These are phyloP conservation scores for Aspergillus piperis DNA, from an alignment of 2,329 filamentous ascomycete genomes.

Conservation along the genomic window DNA sequence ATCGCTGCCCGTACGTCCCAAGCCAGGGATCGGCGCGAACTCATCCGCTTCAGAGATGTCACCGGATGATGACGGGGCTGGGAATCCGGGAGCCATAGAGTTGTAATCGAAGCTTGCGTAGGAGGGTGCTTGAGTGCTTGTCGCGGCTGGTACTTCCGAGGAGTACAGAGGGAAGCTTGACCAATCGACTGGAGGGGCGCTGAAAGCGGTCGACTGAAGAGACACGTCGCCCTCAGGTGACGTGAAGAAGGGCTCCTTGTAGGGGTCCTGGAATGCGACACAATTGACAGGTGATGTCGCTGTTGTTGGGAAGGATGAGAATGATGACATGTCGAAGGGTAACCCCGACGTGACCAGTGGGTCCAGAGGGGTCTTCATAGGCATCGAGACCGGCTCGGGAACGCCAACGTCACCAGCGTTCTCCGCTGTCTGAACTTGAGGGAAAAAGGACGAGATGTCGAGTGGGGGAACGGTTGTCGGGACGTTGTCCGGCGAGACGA, in stretches of 20 bases:
- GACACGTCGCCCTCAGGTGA: slow-evolving; percentile 47
- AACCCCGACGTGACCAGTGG: slow-evolving; percentile 38
- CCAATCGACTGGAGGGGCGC: slow-evolving; percentile 50
- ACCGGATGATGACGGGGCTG: slow-evolving; percentile 51
- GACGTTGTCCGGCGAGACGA: slow-evolving; percentile 29
- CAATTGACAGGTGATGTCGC: slow-evolving; percentile 35
- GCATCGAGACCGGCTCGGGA: slow-evolving; percentile 27
- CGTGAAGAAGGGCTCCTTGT: slow-evolving; percentile 44
- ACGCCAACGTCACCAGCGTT: slow-evolving; percentile 20
- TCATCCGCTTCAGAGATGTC: slow-evolving; percentile 53
- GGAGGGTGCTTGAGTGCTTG: slow-evolving; percentile 48
- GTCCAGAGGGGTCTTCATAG: slow-evolving; percentile 34
- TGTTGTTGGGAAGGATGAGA: slow-evolving; percentile 38
- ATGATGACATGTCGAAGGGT: slow-evolving; percentile 43
- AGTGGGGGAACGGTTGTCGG: slow-evolving; percentile 28
- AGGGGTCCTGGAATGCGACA: slow-evolving; percentile 41
- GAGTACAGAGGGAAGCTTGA: slow-evolving; percentile 48
- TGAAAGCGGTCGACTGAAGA: slow-evolving; percentile 41
- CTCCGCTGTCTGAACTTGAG: slow-evolving; percentile 29
- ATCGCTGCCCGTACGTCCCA: slow-evolving; percentile 32
- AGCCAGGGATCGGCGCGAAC: slow-evolving; percentile 36
- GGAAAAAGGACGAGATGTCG: slow-evolving; percentile 36
- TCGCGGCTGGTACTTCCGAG: slow-evolving; percentile 38
- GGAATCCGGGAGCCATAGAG: slow-evolving; percentile 40
- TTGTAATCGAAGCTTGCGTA: slow-evolving; percentile 50